Base-by-base conservation (phyloP, 2,329 filamentous ascomycete species). In the Paraphaeosphaeria minitans region DNA sequence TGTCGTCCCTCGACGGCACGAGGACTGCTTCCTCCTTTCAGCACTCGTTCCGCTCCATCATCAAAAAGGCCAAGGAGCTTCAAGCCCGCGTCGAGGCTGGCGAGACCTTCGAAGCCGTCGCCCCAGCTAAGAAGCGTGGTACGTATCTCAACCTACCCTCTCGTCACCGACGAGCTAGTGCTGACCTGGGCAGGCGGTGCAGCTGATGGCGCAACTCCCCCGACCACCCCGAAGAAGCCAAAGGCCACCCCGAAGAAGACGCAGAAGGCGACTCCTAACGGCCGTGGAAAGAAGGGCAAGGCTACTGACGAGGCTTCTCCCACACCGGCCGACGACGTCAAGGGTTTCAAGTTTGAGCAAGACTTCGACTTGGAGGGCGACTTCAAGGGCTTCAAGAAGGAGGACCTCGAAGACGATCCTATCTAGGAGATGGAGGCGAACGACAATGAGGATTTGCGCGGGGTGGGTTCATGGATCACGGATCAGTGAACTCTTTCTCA, bases 1-100 rank as follows among this genome's bases (percentile, higher is more conserved):
- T 75, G 71, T 59, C 50, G 6, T 62, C 72, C 0, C 52, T 75
- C 4, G 70, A 74, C 53, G 68, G 70, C 35, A 63, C 39, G 1
- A 61, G 60, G 4, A 73, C 72, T 0, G 63, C 68, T 1, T 60
- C 37, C 16, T 60, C 56, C 27, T 73, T 73, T 39, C 46, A 74
- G 52, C 71, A 75, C 42, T 55, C 67, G 19, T 70, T 75, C 49
- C 69, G 70, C 41, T 35, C 64, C 1, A 55, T 74, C 19, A 33
- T 58, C 0, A 55, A 66, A 41, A 69, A 66, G 50, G 67, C 71
- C 39, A 70, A 67, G 55, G 71, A 74, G 29, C 59, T 75, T 16
- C 73, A 71, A 55, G 53, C 54, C n/a, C 68, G 69, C 13, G 45
- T 64, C 4, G 68, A 70, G 2, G 29, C 41, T 1, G 72, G 68